Conservation (phyloP, 2,329 filamentous ascomycete species). For the Colletotrichum lupini region DNA sequence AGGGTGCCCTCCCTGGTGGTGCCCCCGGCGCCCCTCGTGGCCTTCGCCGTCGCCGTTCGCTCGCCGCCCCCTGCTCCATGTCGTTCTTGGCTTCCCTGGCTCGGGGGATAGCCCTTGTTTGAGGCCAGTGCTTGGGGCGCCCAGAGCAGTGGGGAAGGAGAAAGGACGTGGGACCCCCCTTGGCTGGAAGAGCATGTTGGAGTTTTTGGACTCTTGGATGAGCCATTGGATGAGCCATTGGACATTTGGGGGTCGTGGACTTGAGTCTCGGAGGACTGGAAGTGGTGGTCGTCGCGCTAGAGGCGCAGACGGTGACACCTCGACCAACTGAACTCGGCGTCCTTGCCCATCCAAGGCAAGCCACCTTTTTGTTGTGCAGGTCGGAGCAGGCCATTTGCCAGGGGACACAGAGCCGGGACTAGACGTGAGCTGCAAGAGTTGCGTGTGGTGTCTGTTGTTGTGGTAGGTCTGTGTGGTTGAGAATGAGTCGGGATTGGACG, state of each 20-base stretch:
- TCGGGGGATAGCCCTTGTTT: constrained; percentile 31
- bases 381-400: background rate
- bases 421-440: background rate
- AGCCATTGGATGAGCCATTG: background rate
- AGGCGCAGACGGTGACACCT: constrained; percentile 10
- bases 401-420: constrained; percentile 5
- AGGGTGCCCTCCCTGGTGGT: background rate
- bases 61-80: constrained; percentile 9
- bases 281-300: background rate
- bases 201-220: no score
- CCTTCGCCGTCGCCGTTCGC: background rate
- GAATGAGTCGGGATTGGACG: constrained; percentile 6
- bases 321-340: constrained; percentile 25
- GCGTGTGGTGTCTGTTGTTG: background rate
- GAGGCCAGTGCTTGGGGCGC: constrained; percentile 29
- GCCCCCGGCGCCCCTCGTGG: background rate
- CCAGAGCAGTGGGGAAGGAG: constrained; percentile 15
- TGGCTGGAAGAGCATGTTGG: background rate
- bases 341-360: constrained; percentile 20
- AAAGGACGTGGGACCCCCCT: constrained; percentile 1
- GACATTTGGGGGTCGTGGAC: constrained; percentile 7
- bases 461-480: constrained; percentile 13
- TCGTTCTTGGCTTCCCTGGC: background rate
- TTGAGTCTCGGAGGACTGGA: background rate
- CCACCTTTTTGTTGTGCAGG: background rate